Conservation (phyloP, 2,329 filamentous ascomycete species). For the Clonostachys rhizophaga region DNA sequence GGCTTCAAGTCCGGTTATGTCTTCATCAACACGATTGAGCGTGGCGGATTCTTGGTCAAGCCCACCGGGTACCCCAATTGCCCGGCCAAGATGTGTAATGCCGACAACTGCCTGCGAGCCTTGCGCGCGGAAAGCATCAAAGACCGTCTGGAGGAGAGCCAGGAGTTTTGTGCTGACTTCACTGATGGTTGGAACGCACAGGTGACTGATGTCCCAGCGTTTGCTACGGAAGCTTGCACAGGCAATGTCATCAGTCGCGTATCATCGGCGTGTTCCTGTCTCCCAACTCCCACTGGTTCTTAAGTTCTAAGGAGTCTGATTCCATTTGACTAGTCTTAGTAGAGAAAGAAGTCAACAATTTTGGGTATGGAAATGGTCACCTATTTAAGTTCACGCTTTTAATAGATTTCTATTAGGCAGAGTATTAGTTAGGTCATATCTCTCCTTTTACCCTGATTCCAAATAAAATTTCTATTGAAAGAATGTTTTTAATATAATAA, state of each 20-base stretch:
- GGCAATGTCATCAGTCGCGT: conserved; percentile 11
- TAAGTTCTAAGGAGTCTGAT: no score
- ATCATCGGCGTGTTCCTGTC: conserved; percentile 12
- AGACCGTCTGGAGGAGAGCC: conserved; percentile 10
- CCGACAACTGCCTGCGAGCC: conserved; percentile 12
- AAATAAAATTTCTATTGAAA: no score
- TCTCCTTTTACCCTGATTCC: no score
- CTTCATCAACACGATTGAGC: conserved; percentile 35
- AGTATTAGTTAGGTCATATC: no score
- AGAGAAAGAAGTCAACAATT: no score
- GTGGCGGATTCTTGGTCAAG: conserved; percentile 31
- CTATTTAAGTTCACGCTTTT: no score
- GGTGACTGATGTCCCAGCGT: conserved; percentile 8
- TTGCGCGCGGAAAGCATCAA: conserved; percentile 7
- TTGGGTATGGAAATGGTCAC: no score
- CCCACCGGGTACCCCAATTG: no score
- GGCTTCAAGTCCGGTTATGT: conserved; percentile 35
- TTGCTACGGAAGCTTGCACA: conserved; percentile 9
- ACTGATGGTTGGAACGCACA: conserved; percentile 9
- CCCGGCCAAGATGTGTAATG: no score
- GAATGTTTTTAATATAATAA: no score
- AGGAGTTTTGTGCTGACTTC: conserved; percentile 11
- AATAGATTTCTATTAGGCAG: no score
- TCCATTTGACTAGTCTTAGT: no score
- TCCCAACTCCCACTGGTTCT: conserved; percentile 11